Evolutionary conservation across 352 stramenopile species (phyloP).

Genomic region (Saprolegnia parasitica): DNA sequence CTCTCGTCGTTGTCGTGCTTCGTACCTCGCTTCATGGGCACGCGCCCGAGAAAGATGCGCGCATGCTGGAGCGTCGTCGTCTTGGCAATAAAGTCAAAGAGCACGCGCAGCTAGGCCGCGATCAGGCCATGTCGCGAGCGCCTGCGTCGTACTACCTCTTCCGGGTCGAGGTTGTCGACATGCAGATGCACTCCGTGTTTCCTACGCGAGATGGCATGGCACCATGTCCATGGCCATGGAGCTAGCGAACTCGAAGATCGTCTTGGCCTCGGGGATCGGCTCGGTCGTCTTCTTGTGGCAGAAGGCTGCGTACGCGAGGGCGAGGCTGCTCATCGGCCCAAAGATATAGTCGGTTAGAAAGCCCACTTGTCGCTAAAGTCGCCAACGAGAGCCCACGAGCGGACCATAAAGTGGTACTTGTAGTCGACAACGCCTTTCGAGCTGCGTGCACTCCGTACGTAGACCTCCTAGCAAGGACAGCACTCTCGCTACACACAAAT

Average conservation of each 20-base stretch:
- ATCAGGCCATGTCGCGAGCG: neutral
- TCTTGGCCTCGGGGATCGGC: conserved; percentile 9
- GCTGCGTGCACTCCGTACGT: no score
- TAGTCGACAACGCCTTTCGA: no score
- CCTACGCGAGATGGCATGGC: conserved; percentile 2
- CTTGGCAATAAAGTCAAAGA: conserved; percentile 29
- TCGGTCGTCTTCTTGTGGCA: conserved; percentile 24
- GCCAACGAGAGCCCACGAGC: no score
- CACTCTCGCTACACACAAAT: no score
- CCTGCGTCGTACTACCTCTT: conserved; percentile 15
- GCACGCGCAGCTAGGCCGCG: conserved; percentile 15
- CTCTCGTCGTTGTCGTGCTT: neutral
- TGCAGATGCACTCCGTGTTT: neutral
- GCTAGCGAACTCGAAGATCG: conserved; percentile 27
- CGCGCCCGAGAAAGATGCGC: conserved; percentile 16
- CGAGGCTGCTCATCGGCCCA: neutral
- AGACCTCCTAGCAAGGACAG: no score
- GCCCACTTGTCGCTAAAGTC: neutral
- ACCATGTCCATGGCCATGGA: neutral
- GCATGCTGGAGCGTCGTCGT: conserved; percentile 14
- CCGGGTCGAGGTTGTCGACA: conserved; percentile 27
- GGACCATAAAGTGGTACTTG: no score
- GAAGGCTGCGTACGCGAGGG: neutral
- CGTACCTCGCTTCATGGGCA: conserved; percentile 28
- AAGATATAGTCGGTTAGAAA: conserved; percentile 14